phyloP scores from a whole-genome alignment of 2,329 filamentous ascomycete species.

The Sclerotinia spermophila region DNA sequence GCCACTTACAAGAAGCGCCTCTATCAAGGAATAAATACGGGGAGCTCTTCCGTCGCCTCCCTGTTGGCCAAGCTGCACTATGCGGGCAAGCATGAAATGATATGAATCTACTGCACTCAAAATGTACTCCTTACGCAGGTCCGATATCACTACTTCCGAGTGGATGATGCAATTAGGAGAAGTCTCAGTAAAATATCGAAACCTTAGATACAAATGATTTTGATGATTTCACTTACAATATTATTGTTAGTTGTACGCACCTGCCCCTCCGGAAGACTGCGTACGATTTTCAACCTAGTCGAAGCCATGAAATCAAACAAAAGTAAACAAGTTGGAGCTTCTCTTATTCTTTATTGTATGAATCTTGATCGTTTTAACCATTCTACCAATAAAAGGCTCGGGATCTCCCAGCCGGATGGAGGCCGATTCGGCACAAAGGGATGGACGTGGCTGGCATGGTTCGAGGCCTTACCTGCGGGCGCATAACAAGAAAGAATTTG shows the following conservation, averaged over 20 bases:
- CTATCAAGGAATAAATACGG: background rate
- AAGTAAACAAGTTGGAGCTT: background rate
- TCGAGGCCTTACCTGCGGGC: constrained; percentile 12
- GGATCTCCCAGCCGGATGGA: background rate
- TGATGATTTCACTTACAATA: background rate
- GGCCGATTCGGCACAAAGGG: constrained; percentile 14
- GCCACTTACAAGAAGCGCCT: background rate
- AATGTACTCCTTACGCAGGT: constrained; percentile 10
- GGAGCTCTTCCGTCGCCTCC: constrained; percentile 5
- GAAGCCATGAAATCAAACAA: background rate
- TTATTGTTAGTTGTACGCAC: background rate
- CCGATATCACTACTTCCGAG: background rate
- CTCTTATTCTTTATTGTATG: background rate
- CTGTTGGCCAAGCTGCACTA: background rate
- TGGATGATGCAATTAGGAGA: constrained; percentile 5
- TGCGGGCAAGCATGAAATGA: background rate
- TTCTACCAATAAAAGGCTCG: background rate
- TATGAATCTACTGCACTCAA: background rate
- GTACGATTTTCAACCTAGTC: background rate
- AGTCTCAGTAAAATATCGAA: background rate
- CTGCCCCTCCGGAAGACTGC: background rate
- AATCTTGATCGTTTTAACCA: background rate
- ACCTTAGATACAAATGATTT: background rate
- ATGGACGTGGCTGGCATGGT: constrained; percentile 11
- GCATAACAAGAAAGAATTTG: background rate